Percentiles rank a stretch among this genome's conserved stretches.
Conservation (phyloP, 768 basidiomycete genomes). For the Scleroderma citrinum region DNA sequence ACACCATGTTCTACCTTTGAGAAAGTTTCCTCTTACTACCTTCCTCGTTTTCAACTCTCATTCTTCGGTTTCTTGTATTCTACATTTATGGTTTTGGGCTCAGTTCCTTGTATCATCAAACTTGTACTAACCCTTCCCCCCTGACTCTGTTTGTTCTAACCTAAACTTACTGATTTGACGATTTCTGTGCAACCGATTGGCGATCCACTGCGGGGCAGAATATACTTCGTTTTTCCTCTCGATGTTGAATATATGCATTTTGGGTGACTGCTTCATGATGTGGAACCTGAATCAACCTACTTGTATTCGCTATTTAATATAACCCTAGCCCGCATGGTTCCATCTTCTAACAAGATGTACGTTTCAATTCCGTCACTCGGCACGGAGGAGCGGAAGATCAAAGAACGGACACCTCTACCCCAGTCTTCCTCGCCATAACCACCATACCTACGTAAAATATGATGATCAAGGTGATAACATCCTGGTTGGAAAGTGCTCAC, state of each 20-base stretch:
- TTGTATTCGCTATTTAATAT: conserved; percentile 39
- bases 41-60: neutral
- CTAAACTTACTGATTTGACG: no score
- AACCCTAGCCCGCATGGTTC: conserved; percentile 51
- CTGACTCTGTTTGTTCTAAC: no score
- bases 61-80: no score
- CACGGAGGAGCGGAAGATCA: conserved; percentile 48
- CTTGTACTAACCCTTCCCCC: no score
- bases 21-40: no score
- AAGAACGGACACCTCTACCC: conserved; percentile 62
- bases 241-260: neutral
- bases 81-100: no score
- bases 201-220: neutral
- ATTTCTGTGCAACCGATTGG: no score
- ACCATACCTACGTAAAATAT: conserved; percentile 46
- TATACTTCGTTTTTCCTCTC: neutral
- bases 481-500: conserved; percentile 26
- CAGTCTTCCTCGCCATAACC: conserved; percentile 47
- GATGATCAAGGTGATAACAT: neutral
- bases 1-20: conserved; percentile 77
- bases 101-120: no score
- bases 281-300: neutral
- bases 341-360: conserved; percentile 60
- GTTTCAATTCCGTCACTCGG: conserved; percentile 46
- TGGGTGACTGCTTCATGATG: neutral